Conservation (phyloP, 2,329 filamentous ascomycete genomes). For the Cytospora mali region DNA sequence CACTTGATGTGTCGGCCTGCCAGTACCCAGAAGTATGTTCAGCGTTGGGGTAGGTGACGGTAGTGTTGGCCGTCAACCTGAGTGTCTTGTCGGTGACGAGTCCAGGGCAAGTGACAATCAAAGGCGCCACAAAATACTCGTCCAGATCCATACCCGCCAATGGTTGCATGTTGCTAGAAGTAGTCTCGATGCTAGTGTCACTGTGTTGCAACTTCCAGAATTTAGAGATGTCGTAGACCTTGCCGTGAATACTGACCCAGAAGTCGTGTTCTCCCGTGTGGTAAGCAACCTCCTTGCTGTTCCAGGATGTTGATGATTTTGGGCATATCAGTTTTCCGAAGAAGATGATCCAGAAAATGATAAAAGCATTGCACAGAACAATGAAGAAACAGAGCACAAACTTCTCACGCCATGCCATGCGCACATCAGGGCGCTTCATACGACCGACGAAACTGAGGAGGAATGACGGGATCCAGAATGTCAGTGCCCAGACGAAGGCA, state of each 20-base stretch:
- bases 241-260: slow-evolving; percentile 84
- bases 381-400: slow-evolving; percentile 82
- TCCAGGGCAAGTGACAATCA: slow-evolving; percentile 73
- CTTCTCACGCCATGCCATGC: slow-evolving; percentile 97
- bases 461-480: slow-evolving; percentile 93
- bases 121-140: slow-evolving; percentile 80
- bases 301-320: slow-evolving; percentile 90
- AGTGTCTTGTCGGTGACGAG: slow-evolving; percentile 65
- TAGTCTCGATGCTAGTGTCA: slow-evolving; percentile 66
- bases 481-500: slow-evolving; percentile 78
- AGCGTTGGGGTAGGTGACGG: slow-evolving; percentile 56
- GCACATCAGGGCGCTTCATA: slow-evolving; percentile 96
- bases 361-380: slow-evolving; percentile 73
- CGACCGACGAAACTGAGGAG: slow-evolving; percentile 78
- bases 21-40: slow-evolving; percentile 71
- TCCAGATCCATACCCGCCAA: slow-evolving; percentile 81
- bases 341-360: slow-evolving; percentile 90
- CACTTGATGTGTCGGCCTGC: slow-evolving; percentile 58
- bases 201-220: slow-evolving; percentile 88
- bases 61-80: slow-evolving; percentile 65
- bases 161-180: slow-evolving; percentile 68
- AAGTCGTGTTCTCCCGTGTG: slow-evolving; percentile 78
- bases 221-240: slow-evolving; percentile 88
- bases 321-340: slow-evolving; percentile 88
- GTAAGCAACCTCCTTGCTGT: slow-evolving; percentile 64